phyloP scores from a whole-genome alignment of 2,329 filamentous ascomycete genomes.

The Aspergillus sp. region DNA sequence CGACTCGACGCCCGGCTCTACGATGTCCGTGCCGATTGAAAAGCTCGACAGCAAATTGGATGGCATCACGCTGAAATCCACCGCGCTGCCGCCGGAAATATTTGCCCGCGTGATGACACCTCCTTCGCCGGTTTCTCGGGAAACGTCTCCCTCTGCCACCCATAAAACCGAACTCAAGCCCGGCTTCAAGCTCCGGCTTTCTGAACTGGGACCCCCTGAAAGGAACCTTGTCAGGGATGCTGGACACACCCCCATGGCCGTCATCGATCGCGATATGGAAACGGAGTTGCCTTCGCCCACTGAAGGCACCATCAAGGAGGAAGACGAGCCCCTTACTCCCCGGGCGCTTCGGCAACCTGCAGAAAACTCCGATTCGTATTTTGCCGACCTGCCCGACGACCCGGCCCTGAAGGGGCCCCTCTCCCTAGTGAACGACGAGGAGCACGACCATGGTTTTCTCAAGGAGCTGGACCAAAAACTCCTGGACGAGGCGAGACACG shows the following conservation, averaged over 20 bases:
- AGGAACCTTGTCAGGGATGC: constrained; percentile 42
- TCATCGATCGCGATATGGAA: constrained; percentile 38
- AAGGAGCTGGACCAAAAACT: constrained; percentile 45
- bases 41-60: constrained; percentile 47
- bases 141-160: constrained; percentile 25
- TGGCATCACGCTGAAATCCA: constrained; percentile 49
- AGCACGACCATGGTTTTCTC: constrained; percentile 42
- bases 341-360: constrained; percentile 35
- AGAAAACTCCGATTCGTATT: constrained; percentile 43
- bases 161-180: constrained; percentile 26
- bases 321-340: constrained; percentile 33
- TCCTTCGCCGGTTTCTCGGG: constrained; percentile 33
- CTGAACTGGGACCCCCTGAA: constrained; percentile 38
- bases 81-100: constrained; percentile 43
- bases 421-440: constrained; percentile 42
- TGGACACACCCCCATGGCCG: constrained; percentile 47
- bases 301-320: constrained; percentile 17
- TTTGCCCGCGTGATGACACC: constrained; percentile 46
- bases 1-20: constrained; percentile 30
- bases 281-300: constrained; percentile 26
- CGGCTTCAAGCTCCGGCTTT: constrained; percentile 36
- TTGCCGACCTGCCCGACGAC: constrained; percentile 42
- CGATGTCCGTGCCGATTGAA: constrained; percentile 46
- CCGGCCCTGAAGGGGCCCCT: constrained; percentile 45
- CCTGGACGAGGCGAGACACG: constrained; percentile 39